These are phyloP conservation scores for Tilletiopsis washingtonensis DNA, from an alignment of 1,284 basidiomycete genomes.

Conservation along the genomic window DNA sequence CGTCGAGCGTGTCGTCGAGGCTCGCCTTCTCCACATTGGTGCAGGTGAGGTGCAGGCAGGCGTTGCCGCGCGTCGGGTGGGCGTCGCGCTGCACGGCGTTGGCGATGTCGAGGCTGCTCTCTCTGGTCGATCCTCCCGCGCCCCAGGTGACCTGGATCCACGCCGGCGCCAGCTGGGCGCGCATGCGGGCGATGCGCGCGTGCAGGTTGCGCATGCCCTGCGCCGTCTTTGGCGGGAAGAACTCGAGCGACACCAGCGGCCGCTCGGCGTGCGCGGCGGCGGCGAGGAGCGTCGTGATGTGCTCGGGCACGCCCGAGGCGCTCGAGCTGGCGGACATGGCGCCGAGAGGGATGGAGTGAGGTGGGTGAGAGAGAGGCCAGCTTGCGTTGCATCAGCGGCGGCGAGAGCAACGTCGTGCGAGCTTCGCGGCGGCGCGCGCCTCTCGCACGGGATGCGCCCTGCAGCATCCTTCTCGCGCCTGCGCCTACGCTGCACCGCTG, in stretches of 20 bases:
- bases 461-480: too few species aligned
- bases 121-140: conserved; percentile 85
- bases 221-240: conserved; percentile 89
- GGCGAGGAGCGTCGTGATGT: background rate
- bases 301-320: too few species aligned
- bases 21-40: conserved; percentile 73
- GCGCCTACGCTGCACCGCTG: too few species aligned
- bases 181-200: conserved; percentile 49
- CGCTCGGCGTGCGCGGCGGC: background rate
- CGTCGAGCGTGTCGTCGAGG: conserved; percentile 71
- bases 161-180: conserved; percentile 57
- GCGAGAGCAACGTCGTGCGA: too few species aligned
- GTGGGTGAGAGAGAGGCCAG: too few species aligned
- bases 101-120: conserved; percentile 72
- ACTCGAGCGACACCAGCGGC: conserved; percentile 62
- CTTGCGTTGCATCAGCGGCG: too few species aligned
- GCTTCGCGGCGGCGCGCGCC: too few species aligned
- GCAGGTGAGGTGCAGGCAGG: conserved; percentile 91
- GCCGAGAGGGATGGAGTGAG: too few species aligned
- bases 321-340: too few species aligned
- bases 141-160: conserved; percentile 80
- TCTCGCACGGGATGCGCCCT: too few species aligned
- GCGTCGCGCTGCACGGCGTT: conserved; percentile 38
- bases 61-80: conserved; percentile 59
- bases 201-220: conserved; percentile 64